phyloP scores from a whole-genome alignment of 305 asterid genomes.

The Fraxinus floribunda region DNA sequence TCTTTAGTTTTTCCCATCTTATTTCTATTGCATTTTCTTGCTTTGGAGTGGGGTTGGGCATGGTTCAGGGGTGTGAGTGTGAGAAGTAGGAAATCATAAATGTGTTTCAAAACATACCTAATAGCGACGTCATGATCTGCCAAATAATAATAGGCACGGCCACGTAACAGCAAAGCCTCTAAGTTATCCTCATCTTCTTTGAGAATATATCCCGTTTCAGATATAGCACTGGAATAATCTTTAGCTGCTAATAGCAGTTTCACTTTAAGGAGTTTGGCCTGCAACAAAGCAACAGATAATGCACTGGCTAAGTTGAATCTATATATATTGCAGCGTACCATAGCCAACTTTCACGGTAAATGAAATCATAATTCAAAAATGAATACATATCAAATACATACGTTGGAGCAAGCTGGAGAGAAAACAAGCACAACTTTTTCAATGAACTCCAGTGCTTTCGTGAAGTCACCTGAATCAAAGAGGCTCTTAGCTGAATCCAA shows the following conservation, averaged over 20 bases:
- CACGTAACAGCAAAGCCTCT: slow-evolving; percentile 84
- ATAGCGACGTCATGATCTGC: slow-evolving; percentile 95
- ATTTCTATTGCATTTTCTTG: background rate
- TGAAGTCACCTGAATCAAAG: slow-evolving; percentile 63
- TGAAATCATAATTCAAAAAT: background rate
- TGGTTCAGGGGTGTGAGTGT: background rate
- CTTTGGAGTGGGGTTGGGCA: background rate
- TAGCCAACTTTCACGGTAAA: background rate
- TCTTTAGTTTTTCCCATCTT: background rate
- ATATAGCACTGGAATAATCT: slow-evolving; percentile 77
- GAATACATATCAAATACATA: slow-evolving; percentile 25
- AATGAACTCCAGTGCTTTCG: slow-evolving; percentile 67
- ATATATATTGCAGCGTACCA: background rate
- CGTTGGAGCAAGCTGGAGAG: slow-evolving; percentile 90
- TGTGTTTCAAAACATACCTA: slow-evolving; percentile 44
- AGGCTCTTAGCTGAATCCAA: slow-evolving; percentile 61
- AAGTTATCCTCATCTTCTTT: slow-evolving; percentile 83
- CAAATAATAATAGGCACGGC: slow-evolving; percentile 90
- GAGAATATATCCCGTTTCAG: slow-evolving; percentile 79
- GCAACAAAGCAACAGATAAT: slow-evolving; percentile 25
- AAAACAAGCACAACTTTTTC: slow-evolving; percentile 85
- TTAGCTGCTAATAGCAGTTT: slow-evolving; percentile 60
- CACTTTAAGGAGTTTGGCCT: slow-evolving; percentile 85
- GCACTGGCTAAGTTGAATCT: slow-evolving; percentile 1
- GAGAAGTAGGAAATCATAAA: slow-evolving; percentile 6